Percentiles rank a stretch among this genome's conserved stretches.
phyloP scores from a whole-genome alignment of 371 early-diverging fungal species.

The Lichtheimia ramosa region DNA sequence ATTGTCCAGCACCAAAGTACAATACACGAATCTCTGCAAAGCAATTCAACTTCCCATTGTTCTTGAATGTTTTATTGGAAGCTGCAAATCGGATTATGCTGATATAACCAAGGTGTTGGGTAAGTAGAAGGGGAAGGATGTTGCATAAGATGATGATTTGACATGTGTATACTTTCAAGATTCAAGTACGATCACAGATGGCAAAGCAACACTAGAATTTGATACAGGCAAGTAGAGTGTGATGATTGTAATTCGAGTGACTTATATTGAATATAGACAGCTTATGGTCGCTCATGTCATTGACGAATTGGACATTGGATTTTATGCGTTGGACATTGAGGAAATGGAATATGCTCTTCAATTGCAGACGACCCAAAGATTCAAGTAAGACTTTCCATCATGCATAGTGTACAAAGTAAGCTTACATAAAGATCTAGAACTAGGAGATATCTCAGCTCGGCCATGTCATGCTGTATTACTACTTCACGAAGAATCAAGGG shows the following conservation, averaged over 20 bases:
- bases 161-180: not conserved
- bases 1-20: constrained; percentile 22
- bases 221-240: constrained; percentile 18
- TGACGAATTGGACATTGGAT: constrained; percentile 37
- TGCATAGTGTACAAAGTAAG: not conserved
- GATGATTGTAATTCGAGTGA: not conserved
- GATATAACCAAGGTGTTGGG: constrained; percentile 18
- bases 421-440: not conserved
- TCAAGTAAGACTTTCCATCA: constrained; percentile 21
- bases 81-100: constrained; percentile 26
- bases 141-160: not conserved
- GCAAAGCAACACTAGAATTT: constrained; percentile 17
- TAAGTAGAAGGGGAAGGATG: not conserved
- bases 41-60: constrained; percentile 44
- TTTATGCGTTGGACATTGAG: constrained; percentile 35
- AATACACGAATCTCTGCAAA: constrained; percentile 30
- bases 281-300: constrained; percentile 39
- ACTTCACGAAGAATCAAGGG: constrained; percentile 28
- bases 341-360: constrained; percentile 38
- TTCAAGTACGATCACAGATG: constrained; percentile 7
- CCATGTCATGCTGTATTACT: constrained; percentile 35
- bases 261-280: constrained; percentile 16
- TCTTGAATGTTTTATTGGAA: constrained; percentile 40
- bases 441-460: constrained; percentile 20
- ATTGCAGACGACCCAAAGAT: constrained; percentile 24